A percentile compares a stretch with the other conserved stretches of the same genome.
Conservation (phyloP, 129 eudicot species). For the Saussurea involucrata region DNA sequence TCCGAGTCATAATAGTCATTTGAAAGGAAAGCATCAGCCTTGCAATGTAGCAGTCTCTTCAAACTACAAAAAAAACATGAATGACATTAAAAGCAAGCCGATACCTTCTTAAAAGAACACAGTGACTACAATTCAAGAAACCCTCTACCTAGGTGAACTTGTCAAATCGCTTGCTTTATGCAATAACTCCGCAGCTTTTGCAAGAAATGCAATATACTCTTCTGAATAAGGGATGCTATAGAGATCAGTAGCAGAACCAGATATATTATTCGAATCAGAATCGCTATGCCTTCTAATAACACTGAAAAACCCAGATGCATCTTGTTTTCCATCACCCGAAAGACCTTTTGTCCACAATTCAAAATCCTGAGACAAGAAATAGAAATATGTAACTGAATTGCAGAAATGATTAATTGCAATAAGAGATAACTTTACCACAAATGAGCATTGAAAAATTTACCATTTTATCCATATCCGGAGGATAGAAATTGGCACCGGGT, state of each 20-base stretch:
- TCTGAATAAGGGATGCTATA: slow-evolving; percentile 68
- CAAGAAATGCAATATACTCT: slow-evolving; percentile 53
- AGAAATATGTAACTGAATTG: background rate
- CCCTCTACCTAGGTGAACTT: slow-evolving; percentile 65
- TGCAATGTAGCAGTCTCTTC: slow-evolving; percentile 72
- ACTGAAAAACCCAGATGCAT: slow-evolving; percentile 72
- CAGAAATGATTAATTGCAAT: slow-evolving; percentile 1
- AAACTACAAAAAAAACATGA: slow-evolving; percentile 54
- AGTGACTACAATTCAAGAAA: background rate
- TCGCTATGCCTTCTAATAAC: slow-evolving; percentile 72
- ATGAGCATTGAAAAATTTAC: slow-evolving; percentile 29
- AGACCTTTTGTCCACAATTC: slow-evolving; percentile 75
- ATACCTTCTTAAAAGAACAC: background rate
- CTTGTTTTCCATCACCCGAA: slow-evolving; percentile 51
- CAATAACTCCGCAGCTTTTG: slow-evolving; percentile 64
- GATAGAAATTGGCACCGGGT: slow-evolving; percentile 89
- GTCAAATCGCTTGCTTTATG: slow-evolving; percentile 79
- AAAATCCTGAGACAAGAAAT: slow-evolving; percentile 58
- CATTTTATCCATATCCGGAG: slow-evolving; percentile 95
- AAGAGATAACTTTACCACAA: background rate
- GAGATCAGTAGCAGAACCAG: slow-evolving; percentile 45
- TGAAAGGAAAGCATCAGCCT: slow-evolving; percentile 93
- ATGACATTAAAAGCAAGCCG: slow-evolving; percentile 5
- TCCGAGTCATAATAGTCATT: slow-evolving; percentile 96
- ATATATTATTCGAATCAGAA: slow-evolving; percentile 14